Evolutionary conservation across 2,329 filamentous ascomycete genomes (phyloP).

Genomic region (Aulographum hederae): DNA sequence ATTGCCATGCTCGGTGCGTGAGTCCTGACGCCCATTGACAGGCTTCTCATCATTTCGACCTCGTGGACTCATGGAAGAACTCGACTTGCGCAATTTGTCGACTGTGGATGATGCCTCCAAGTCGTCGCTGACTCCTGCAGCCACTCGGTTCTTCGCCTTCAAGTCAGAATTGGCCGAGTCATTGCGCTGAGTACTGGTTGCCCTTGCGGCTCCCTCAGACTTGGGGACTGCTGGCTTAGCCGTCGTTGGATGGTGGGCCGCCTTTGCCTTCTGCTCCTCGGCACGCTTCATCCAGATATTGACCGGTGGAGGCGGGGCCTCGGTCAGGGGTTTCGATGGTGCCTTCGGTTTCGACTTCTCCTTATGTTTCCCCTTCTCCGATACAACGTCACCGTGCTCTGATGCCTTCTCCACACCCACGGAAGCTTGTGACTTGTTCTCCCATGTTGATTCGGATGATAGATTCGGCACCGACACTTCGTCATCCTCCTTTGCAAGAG

Average conservation of each 20-base stretch:
- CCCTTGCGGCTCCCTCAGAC: no score
- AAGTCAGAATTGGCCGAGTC: no score
- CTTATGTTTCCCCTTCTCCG: constrained; percentile 24
- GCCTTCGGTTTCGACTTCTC: constrained; percentile 30
- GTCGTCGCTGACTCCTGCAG: neutral
- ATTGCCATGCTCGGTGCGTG: neutral
- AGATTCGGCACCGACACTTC: constrained; percentile 42
- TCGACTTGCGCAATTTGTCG: no score
- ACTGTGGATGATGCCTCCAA: neutral
- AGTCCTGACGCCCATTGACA: neutral
- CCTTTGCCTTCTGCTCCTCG: constrained; percentile 46
- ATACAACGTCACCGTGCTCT: constrained; percentile 13
- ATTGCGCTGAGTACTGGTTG: no score
- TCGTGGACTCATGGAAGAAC: no score
- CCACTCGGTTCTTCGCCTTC: neutral
- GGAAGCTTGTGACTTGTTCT: constrained; percentile 35
- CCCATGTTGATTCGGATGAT: constrained; percentile 48
- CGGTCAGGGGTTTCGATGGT: constrained; percentile 42
- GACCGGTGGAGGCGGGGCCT: constrained; percentile 65
- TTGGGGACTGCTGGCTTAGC: no score
- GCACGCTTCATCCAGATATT: constrained; percentile 78
- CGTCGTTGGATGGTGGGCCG: no score
- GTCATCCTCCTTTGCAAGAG: constrained; percentile 40
- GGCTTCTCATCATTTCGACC: neutral
- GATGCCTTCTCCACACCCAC: neutral